These are phyloP conservation scores for Astrothelium subdiscretum DNA, from an alignment of 495 filamentous ascomycete genomes.

Conservation along the genomic window DNA sequence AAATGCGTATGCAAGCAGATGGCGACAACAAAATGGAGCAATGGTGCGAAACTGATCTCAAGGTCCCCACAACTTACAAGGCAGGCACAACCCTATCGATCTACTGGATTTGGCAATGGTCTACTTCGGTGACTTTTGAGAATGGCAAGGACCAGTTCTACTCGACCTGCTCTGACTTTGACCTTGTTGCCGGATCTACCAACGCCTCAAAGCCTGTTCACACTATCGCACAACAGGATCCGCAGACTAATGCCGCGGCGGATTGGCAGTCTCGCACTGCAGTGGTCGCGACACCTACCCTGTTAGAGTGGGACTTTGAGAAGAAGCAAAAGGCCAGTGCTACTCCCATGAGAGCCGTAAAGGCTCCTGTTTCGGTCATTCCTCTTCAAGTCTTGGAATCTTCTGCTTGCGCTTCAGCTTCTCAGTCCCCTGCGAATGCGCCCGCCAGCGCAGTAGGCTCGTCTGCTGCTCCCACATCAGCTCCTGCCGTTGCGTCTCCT, in stretches of 20 bases:
- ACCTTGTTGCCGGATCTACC: slow-evolving; percentile 36
- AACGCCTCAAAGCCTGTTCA: slow-evolving; percentile 26
- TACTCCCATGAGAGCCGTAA: background rate
- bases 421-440: background rate
- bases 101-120: slow-evolving; percentile 95
- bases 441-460: background rate
- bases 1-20: slow-evolving; percentile 22
- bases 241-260: slow-evolving; percentile 18
- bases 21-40: slow-evolving; percentile 31
- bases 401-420: background rate
- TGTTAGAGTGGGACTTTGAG: background rate
- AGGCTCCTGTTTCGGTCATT: background rate
- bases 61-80: slow-evolving; percentile 47
- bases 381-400: background rate
- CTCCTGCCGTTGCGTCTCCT: background rate
- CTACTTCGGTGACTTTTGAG: slow-evolving; percentile 39
- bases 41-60: slow-evolving; percentile 67
- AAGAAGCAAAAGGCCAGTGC: background rate
- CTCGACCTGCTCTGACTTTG: slow-evolving; percentile 70
- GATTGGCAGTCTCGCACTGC: slow-evolving; percentile 22
- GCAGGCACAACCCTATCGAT: slow-evolving; percentile 52
- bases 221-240: slow-evolving; percentile 24
- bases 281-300: background rate
- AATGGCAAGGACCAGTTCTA: slow-evolving; percentile 59
- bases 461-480: background rate